phyloP scores from a whole-genome alignment of 2,329 filamentous ascomycete genomes.

The Herpotrichia juniperi region DNA sequence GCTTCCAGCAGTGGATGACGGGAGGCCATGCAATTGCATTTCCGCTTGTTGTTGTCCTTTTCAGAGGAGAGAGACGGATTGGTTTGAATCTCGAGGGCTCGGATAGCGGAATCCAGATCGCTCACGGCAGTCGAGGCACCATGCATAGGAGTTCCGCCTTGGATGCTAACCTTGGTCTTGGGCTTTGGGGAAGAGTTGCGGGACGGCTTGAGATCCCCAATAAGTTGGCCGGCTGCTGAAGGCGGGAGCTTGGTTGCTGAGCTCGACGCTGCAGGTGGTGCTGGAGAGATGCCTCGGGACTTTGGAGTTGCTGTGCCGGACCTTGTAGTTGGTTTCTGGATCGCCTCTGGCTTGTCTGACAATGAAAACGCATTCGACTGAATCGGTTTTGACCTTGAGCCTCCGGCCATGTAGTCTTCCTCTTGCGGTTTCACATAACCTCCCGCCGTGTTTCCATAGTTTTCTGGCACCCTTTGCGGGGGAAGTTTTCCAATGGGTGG shows the following conservation, averaged over 20 bases:
- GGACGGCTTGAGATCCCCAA: conserved; percentile 73
- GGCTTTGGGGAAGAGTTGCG: conserved; percentile 57
- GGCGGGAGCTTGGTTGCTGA: conserved; percentile 62
- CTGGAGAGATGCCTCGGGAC: conserved; percentile 48
- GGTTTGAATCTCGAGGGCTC: conserved; percentile 86
- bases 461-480: conserved; percentile 56
- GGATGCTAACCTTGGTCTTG: conserved; percentile 72
- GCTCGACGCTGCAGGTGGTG: conserved; percentile 48
- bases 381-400: conserved; percentile 44
- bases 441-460: conserved; percentile 68
- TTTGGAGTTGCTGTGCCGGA: conserved; percentile 42
- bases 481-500: conserved; percentile 44
- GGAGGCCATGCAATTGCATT: conserved; percentile 87
- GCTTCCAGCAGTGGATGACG: conserved; percentile 88
- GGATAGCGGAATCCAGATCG: conserved; percentile 78
- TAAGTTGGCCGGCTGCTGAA: conserved; percentile 77
- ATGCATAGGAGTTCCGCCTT: conserved; percentile 81
- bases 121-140: conserved; percentile 76
- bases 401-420: conserved; percentile 71
- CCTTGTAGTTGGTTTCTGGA: conserved; percentile 34
- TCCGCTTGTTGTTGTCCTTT: conserved; percentile 63
- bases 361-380: conserved; percentile 56
- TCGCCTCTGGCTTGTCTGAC: conserved; percentile 58
- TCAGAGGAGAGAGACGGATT: conserved; percentile 71
- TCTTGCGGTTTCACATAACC: conserved; percentile 79